These are phyloP conservation scores for Atkinsonella texensis DNA, from an alignment of 2,329 filamentous ascomycete genomes.

Conservation along the genomic window DNA sequence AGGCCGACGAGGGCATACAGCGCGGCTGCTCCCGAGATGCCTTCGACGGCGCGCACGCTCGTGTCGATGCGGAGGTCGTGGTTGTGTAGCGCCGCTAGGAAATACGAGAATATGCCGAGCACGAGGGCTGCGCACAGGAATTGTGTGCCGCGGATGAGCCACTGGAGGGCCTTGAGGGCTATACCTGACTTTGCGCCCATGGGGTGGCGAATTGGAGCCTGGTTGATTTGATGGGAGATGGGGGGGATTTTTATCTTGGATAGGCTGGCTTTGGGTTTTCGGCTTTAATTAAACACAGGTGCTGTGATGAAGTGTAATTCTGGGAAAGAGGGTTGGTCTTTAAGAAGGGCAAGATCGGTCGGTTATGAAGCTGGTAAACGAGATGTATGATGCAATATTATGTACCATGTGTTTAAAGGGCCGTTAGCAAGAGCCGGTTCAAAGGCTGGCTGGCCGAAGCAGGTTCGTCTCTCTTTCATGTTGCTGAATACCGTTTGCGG, in stretches of 20 bases:
- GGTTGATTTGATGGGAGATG: neutral
- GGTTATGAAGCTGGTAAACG: neutral
- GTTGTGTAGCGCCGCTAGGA: slow-evolving; percentile 59
- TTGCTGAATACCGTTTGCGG: too few species aligned
- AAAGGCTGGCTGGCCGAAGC: too few species aligned
- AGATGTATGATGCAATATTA: slow-evolving; percentile 1
- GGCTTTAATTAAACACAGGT: neutral
- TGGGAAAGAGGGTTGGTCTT: too few species aligned
- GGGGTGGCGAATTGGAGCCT: neutral
- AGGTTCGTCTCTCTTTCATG: too few species aligned
- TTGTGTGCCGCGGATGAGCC: slow-evolving; percentile 60
- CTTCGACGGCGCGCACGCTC: slow-evolving; percentile 62
- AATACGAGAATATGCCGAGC: slow-evolving; percentile 74
- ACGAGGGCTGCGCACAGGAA: slow-evolving; percentile 63
- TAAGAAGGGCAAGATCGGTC: neutral
- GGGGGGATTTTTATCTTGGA: neutral
- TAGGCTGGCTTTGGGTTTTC: neutral
- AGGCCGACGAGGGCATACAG: slow-evolving; percentile 65
- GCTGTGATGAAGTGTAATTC: neutral
- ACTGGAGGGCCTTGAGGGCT: slow-evolving; percentile 56
- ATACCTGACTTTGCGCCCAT: slow-evolving; percentile 26
- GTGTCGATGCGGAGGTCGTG: slow-evolving; percentile 50
- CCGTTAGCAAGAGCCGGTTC: neutral
- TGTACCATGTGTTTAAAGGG: too few species aligned
- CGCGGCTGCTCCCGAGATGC: slow-evolving; percentile 62